Evolutionary conservation across 2,329 filamentous ascomycete genomes (phyloP).

Genomic region (Lecanoromycetidae sp.): DNA sequence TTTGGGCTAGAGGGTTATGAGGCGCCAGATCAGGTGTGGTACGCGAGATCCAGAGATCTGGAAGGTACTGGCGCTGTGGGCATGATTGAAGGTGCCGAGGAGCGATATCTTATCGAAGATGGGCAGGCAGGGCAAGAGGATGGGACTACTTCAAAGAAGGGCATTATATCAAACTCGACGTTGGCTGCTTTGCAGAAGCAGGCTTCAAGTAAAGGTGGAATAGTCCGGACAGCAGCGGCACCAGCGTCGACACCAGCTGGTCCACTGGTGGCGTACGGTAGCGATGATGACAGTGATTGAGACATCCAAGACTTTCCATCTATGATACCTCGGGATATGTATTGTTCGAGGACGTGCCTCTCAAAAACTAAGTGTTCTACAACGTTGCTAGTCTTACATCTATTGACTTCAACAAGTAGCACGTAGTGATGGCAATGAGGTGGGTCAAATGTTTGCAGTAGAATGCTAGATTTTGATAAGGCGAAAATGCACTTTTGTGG

Average conservation of each 20-base stretch:
- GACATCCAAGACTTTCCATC: slow-evolving; percentile 22
- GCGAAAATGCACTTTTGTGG: no score
- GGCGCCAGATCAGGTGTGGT: slow-evolving; percentile 88
- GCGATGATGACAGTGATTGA: slow-evolving; percentile 66
- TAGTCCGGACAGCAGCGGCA: slow-evolving; percentile 36
- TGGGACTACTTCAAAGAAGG: slow-evolving; percentile 35
- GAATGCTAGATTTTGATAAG: no score
- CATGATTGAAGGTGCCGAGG: slow-evolving; percentile 44
- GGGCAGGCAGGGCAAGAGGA: slow-evolving; percentile 28
- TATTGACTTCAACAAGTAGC: no score
- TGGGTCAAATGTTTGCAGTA: no score
- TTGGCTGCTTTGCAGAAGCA: slow-evolving; percentile 61
- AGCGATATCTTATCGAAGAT: slow-evolving; percentile 36
- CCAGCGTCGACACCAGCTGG: slow-evolving; percentile 47
- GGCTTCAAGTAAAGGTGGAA: slow-evolving; percentile 31
- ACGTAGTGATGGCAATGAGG: no score
- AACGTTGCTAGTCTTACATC: no score
- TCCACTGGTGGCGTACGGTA: slow-evolving; percentile 78
- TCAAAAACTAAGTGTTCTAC: no score
- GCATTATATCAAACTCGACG: slow-evolving; percentile 73
- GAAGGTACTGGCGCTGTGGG: slow-evolving; percentile 36
- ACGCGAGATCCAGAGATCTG: slow-evolving; percentile 61
- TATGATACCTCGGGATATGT: slow-evolving; percentile 9
- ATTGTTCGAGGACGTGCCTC: no score
- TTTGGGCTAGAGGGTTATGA: slow-evolving; percentile 89